Percentiles rank a stretch among this genome's conserved stretches.
Conservation (phyloP, 2,329 filamentous ascomycete genomes). For the Emmonsiellopsis sp. region DNA sequence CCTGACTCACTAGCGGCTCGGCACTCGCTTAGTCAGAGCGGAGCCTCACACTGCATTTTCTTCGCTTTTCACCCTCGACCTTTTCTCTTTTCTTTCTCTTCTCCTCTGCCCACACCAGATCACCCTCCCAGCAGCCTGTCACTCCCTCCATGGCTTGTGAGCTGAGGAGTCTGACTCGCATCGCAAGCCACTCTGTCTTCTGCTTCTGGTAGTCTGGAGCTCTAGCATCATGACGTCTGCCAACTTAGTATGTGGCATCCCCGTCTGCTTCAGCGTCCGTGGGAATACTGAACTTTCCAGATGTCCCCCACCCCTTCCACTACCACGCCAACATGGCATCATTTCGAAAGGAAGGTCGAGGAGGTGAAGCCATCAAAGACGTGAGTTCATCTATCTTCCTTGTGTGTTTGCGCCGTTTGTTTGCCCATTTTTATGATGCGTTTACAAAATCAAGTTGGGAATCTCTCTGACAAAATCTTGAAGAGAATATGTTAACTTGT, state of each 20-base stretch:
- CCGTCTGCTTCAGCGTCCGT: constrained; percentile 15
- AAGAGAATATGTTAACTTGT: constrained; percentile 82
- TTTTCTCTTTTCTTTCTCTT: neutral
- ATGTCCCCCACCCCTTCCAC: constrained; percentile 63
- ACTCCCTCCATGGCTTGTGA: constrained; percentile 3
- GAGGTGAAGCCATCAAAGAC: constrained; percentile 81
- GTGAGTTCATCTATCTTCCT: constrained; percentile 47
- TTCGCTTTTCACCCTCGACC: neutral
- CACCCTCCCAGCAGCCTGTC: constrained; percentile 1
- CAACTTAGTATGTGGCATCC: constrained; percentile 32
- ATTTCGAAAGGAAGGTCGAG: constrained; percentile 73
- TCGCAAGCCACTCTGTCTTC: neutral
- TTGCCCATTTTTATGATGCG: constrained; percentile 58
- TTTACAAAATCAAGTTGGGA: constrained; percentile 84
- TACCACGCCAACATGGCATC: constrained; percentile 58
- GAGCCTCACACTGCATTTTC: neutral
- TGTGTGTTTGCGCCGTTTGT: constrained; percentile 4
- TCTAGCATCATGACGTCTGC: constrained; percentile 27
- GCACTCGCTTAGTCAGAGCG: constrained; percentile 6
- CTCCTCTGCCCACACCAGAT: neutral
- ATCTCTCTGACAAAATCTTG: constrained; percentile 97
- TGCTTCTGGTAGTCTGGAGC: neutral
- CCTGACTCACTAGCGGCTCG: neutral
- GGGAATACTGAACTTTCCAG: constrained; percentile 29
- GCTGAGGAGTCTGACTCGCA: neutral